phyloP scores from a whole-genome alignment of 305 asterid genomes.

The Rubia peregrina region DNA sequence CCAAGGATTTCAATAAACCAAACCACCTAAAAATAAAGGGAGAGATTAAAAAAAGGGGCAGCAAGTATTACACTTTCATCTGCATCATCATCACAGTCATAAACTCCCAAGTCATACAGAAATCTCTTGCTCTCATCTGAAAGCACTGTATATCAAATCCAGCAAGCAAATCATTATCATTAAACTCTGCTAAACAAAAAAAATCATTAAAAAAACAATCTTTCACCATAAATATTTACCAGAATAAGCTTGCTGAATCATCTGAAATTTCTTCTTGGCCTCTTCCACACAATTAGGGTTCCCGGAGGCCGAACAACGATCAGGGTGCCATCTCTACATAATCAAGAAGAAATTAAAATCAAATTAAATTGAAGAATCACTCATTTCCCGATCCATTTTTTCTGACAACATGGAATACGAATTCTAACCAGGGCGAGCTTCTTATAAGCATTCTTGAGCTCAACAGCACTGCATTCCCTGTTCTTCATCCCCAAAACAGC shows the following conservation, averaged over 20 bases:
- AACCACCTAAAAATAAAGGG: not conserved
- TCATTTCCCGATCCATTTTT: not conserved
- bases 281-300: conserved; percentile 49
- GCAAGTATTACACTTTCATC: conserved; percentile 52
- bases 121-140: conserved; percentile 70
- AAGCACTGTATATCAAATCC: conserved; percentile 42
- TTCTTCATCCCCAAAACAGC: conserved; percentile 65
- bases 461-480: conserved; percentile 50
- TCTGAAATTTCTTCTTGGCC: conserved; percentile 79
- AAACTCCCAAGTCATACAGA: conserved; percentile 82
- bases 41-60: not conserved
- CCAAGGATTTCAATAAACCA: not conserved
- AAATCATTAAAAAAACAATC: not conserved
- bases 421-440: conserved; percentile 79
- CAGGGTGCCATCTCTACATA: conserved; percentile 87
- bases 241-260: conserved; percentile 88
- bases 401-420: not conserved
- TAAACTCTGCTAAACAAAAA: not conserved
- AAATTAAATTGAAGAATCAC: not conserved
- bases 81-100: conserved; percentile 68
- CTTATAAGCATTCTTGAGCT: conserved; percentile 77
- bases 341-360: not conserved
- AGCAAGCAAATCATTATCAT: not conserved
- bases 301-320: conserved; percentile 64
- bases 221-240: conserved; percentile 29